These are phyloP conservation scores for Alternaria triticina DNA, from an alignment of 2,329 filamentous ascomycete genomes.

Conservation along the genomic window DNA sequence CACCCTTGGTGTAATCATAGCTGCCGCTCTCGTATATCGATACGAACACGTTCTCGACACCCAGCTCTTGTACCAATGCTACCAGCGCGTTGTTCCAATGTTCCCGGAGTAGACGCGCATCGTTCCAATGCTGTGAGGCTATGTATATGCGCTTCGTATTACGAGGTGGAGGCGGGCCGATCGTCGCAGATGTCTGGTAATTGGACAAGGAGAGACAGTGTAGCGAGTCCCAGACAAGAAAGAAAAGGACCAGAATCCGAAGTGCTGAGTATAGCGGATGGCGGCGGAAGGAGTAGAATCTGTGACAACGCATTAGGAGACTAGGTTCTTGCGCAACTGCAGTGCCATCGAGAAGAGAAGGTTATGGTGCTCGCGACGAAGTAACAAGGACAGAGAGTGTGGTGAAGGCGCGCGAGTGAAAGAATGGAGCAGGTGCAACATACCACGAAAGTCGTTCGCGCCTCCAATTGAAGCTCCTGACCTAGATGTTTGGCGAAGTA, in stretches of 20 bases:
- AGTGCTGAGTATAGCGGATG: slow-evolving; percentile 24
- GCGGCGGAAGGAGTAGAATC: slow-evolving; percentile 25
- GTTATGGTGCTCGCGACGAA: not conserved
- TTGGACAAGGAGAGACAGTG: slow-evolving; percentile 26
- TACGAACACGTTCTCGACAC: slow-evolving; percentile 70
- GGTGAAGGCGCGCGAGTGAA: not conserved
- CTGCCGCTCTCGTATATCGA: slow-evolving; percentile 73
- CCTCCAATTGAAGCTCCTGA: not conserved
- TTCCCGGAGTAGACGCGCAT: slow-evolving; percentile 63
- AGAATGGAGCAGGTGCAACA: not conserved
- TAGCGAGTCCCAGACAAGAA: slow-evolving; percentile 29
- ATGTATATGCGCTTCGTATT: slow-evolving; percentile 63
- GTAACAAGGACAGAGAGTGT: not conserved
- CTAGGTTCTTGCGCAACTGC: not conserved
- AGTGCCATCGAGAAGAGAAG: not conserved
- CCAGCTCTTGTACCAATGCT: slow-evolving; percentile 62
- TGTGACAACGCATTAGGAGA: slow-evolving; percentile 20
- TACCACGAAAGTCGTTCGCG: not conserved
- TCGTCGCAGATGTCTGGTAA: slow-evolving; percentile 19
- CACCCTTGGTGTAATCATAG: slow-evolving; percentile 71
- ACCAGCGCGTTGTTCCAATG: slow-evolving; percentile 70
- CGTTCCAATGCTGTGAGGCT: slow-evolving; percentile 73
- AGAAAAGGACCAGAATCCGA: slow-evolving; percentile 25
- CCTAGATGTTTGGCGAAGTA: not conserved
- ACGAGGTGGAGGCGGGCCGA: slow-evolving; percentile 16